Evolutionary conservation across 352 stramenopile species (phyloP), one percentile per base, ranked within the genome.

Genomic region (Globisporangium canariense): DNA sequence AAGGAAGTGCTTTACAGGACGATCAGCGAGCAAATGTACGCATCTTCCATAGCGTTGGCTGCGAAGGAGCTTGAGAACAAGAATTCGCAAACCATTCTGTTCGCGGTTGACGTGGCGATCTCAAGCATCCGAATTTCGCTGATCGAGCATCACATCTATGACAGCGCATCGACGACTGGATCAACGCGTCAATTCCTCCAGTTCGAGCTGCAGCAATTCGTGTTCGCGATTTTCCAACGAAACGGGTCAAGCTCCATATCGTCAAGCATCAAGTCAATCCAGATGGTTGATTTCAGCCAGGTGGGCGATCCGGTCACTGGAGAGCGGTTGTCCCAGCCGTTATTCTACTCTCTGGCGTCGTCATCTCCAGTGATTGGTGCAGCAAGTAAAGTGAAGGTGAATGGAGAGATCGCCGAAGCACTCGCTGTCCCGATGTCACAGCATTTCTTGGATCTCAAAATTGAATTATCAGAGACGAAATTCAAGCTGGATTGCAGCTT

Each of bases 201-300:
- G 3, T 92, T 94, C 38, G 80, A 91, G 50, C 59, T 94, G 10
- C 74, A 83, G 40, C 69, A 86, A 56, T 88, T 92, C 28, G 64
- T 85, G 20, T 81, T 89, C 25, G 76, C 76, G 2, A 77, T 90
- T 11, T 83, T 90, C 36, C 81, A 92, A 46, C 77, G 78, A 9
- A 75, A 72, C 13, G 80, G 71, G 13, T 71, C 78, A 1, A 86
- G 71, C 40, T 81, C 63, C 7, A 76, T 88, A 13, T 76, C 81
- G 8, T 78, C 78, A 11, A 86, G 78, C 11, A 90, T 92, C 43
- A 68, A 60, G 2, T 85, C 81, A 0, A 71, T 86, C 16, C 78
- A 88, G 20, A 89, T 92, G 68, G 71, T 90, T 4, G 79, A 92
- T 57, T 90, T 85, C 34, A 84, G 81, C 9, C 68, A 90, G 51